A percentile compares a stretch with the other conserved stretches of the same genome.
Evolutionary conservation across 768 basidiomycete species (phyloP).

Genomic region (Flagelloscypha sp.): DNA sequence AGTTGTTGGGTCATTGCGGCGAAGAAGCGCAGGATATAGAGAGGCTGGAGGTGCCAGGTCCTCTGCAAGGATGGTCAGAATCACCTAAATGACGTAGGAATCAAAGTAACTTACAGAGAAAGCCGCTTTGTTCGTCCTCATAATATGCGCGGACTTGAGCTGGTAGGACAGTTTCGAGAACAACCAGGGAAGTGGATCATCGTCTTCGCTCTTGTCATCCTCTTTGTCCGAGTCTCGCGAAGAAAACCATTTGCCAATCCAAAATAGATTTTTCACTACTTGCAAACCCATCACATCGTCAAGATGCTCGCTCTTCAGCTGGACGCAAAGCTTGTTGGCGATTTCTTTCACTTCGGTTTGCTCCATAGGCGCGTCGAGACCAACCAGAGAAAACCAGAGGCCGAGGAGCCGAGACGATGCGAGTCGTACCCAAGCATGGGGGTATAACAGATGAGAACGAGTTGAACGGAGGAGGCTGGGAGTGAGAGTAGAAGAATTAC

Average conservation of each 20-base stretch:
- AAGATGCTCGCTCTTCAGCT: constrained; percentile 76
- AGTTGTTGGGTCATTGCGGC: constrained; percentile 82
- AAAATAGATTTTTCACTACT: constrained; percentile 88
- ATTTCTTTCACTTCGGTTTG: constrained; percentile 51
- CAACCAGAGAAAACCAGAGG: constrained; percentile 49
- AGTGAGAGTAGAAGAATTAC: constrained; percentile 43
- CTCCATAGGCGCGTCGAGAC: constrained; percentile 28
- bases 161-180: constrained; percentile 93
- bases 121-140: constrained; percentile 47
- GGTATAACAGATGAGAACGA: constrained; percentile 64
- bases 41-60: constrained; percentile 78
- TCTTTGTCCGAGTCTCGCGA: constrained; percentile 18
- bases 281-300: constrained; percentile 71
- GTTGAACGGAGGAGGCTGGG: no score
- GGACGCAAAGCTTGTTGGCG: constrained; percentile 62
- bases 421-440: constrained; percentile 91
- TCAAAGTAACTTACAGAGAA: constrained; percentile 32
- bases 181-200: constrained; percentile 76
- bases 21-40: constrained; percentile 83
- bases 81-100: constrained; percentile 3
- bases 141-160: constrained; percentile 66
- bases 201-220: constrained; percentile 21
- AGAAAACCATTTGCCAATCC: constrained; percentile 77
- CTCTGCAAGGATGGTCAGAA: constrained; percentile 32
- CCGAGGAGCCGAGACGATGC: constrained; percentile 74